phyloP scores from a whole-genome alignment of 805 yeast species.

The Priceomyces medius region DNA sequence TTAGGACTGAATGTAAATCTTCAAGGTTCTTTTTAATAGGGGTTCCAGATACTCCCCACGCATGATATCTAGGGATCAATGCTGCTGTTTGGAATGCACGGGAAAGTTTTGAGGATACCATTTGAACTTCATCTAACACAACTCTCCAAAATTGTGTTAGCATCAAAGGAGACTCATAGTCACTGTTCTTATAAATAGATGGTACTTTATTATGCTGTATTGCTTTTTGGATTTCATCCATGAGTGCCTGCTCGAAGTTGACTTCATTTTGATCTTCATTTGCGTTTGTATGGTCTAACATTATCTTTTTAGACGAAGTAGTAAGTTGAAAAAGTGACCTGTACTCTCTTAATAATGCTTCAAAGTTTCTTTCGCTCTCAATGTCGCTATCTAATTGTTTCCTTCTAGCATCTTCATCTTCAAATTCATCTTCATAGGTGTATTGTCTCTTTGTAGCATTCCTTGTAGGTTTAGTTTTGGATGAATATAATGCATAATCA shows the following conservation, averaged over 20 bases:
- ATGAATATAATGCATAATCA: slow-evolving; percentile 73
- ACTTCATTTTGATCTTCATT: slow-evolving; percentile 21
- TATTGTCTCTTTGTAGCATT: slow-evolving; percentile 24
- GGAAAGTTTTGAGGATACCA: slow-evolving; percentile 73
- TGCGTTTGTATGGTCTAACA: slow-evolving; percentile 24
- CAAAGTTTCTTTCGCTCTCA: slow-evolving; percentile 6
- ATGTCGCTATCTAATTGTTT: slow-evolving; percentile 4
- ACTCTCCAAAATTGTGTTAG: slow-evolving; percentile 86
- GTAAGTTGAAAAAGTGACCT: slow-evolving; percentile 27
- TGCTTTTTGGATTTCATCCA: slow-evolving; percentile 32
- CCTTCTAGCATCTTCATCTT: slow-evolving; percentile 9
- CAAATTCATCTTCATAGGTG: slow-evolving; percentile 7
- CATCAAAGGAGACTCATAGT: slow-evolving; percentile 80
- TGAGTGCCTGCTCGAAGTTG: slow-evolving; percentile 32
- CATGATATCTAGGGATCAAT: slow-evolving; percentile 77
- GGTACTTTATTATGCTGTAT: slow-evolving; percentile 26
- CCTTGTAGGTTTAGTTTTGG: slow-evolving; percentile 51
- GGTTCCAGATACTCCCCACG: slow-evolving; percentile 98
- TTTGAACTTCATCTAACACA: slow-evolving; percentile 90
- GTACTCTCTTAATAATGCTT: slow-evolving; percentile 16
- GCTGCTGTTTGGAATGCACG: slow-evolving; percentile 80
- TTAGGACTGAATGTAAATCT: slow-evolving; percentile 70
- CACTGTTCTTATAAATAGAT: slow-evolving; percentile 26
- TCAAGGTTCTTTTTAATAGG: slow-evolving; percentile 67
- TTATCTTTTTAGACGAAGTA: slow-evolving; percentile 22